These are phyloP conservation scores for Cordyceps tenuipes DNA, from an alignment of 2,329 filamentous ascomycete species.

Conservation along the genomic window DNA sequence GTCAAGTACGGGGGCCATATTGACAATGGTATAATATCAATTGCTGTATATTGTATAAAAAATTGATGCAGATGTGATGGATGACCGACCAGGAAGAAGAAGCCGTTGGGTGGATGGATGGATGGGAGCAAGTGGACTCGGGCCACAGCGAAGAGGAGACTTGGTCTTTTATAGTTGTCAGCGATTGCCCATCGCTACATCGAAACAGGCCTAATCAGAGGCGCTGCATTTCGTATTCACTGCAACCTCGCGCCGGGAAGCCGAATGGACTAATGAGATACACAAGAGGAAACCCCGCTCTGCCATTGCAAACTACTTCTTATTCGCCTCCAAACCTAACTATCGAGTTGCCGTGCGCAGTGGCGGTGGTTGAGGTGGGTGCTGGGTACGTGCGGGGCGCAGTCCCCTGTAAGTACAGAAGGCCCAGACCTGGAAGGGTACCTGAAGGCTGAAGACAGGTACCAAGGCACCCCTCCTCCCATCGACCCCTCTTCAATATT, in stretches of 20 bases:
- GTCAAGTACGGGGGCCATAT: constrained; percentile 29
- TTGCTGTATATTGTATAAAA: not conserved
- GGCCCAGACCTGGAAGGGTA: too few species aligned
- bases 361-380: not conserved
- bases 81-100: too few species aligned
- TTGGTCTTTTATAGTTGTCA: not conserved
- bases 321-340: not conserved
- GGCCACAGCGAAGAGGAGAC: not conserved
- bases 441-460: too few species aligned
- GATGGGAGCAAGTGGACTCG: not conserved
- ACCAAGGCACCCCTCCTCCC: not conserved
- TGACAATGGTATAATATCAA: not conserved
- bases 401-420: too few species aligned
- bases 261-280: not conserved
- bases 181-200: not conserved
- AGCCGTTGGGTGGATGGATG: too few species aligned
- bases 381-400: not conserved
- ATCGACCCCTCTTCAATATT: not conserved
- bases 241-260: not conserved
- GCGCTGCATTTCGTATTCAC: not conserved
- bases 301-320: not conserved
- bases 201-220: not conserved
- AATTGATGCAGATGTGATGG: not conserved
- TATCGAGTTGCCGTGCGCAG: not conserved
- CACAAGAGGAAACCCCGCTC: constrained; percentile 10